Conservation (phyloP, 495 filamentous ascomycete genomes). For the Talaromyces adpressus region DNA sequence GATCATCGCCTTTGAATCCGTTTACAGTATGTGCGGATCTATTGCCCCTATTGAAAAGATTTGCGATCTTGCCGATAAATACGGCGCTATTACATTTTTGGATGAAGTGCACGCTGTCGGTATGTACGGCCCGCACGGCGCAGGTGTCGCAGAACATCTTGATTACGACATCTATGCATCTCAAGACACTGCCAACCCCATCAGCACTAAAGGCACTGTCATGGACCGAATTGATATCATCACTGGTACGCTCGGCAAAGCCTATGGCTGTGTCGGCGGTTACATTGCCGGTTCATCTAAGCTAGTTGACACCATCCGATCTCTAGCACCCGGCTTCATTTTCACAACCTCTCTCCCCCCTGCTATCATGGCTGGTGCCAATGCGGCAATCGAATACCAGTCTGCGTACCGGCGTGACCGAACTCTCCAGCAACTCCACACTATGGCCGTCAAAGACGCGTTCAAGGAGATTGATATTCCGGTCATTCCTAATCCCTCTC, state of each 20-base stretch:
- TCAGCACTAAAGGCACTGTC: slow-evolving; percentile 62
- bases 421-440: slow-evolving; percentile 89
- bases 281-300: slow-evolving; percentile 89
- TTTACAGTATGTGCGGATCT: slow-evolving; percentile 98
- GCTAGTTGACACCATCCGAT: slow-evolving; percentile 92
- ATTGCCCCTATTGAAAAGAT: slow-evolving; percentile 94
- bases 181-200: slow-evolving; percentile 55
- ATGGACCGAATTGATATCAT: slow-evolving; percentile 98
- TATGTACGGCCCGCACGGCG: slow-evolving; percentile 96
- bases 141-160: slow-evolving; percentile 94
- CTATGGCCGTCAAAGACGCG: slow-evolving; percentile 78
- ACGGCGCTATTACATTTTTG: slow-evolving; percentile 93
- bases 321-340: slow-evolving; percentile 94
- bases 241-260: slow-evolving; percentile 93
- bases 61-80: slow-evolving; percentile 93
- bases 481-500: slow-evolving; percentile 96
- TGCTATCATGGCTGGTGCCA: slow-evolving; percentile 92
- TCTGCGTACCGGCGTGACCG: slow-evolving; percentile 73
- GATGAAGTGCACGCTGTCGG: slow-evolving; percentile 98
- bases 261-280: slow-evolving; percentile 94
- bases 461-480: slow-evolving; percentile 76
- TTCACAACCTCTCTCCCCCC: slow-evolving; percentile 97
- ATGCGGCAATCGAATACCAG: slow-evolving; percentile 90
- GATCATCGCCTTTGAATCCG: slow-evolving; percentile 97
- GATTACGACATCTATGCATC: slow-evolving; percentile 67